These are phyloP conservation scores for Castanea crenata DNA, from an alignment of 306 rosid genomes.

Conservation along the genomic window DNA sequence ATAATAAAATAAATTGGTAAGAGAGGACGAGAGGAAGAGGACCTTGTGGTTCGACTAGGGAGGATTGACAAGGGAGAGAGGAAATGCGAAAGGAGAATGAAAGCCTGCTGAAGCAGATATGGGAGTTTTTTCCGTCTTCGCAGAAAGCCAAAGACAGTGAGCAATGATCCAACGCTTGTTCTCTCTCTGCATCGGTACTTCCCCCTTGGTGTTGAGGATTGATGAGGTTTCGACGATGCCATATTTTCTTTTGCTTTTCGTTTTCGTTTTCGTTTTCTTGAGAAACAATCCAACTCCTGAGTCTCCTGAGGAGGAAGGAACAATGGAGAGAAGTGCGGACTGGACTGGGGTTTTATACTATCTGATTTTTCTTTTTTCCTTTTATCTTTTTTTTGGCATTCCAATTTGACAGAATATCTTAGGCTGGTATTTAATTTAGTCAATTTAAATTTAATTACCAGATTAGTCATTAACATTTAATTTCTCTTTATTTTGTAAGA, in stretches of 20 bases:
- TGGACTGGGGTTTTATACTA: too few relatives aligned
- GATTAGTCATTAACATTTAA: too few relatives aligned
- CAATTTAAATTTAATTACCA: too few relatives aligned
- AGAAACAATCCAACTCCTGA: too few relatives aligned
- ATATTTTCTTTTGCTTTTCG: neutral
- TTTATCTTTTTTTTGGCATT: too few relatives aligned
- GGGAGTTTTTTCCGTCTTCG: constrained; percentile 88
- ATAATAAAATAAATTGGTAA: neutral
- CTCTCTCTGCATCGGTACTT: constrained; percentile 63
- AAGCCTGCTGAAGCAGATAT: constrained; percentile 75
- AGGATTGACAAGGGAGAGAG: constrained; percentile 67
- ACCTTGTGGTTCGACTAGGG: constrained; percentile 86
- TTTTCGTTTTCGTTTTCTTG: neutral
- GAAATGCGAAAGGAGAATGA: constrained; percentile 81
- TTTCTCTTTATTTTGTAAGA: too few relatives aligned
- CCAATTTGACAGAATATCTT: too few relatives aligned
- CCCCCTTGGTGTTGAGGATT: constrained; percentile 9
- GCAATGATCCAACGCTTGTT: constrained; percentile 86
- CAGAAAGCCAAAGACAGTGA: constrained; percentile 91
- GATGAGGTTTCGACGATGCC: constrained; percentile 75
- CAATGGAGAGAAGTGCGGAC: too few relatives aligned
- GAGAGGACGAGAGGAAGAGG: neutral
- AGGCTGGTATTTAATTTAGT: too few relatives aligned
- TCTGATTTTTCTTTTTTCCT: too few relatives aligned
- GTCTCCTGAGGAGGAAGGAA: too few relatives aligned